phyloP scores from a whole-genome alignment of 2,329 filamentous ascomycete genomes.

The Colletotrichum sp. region DNA sequence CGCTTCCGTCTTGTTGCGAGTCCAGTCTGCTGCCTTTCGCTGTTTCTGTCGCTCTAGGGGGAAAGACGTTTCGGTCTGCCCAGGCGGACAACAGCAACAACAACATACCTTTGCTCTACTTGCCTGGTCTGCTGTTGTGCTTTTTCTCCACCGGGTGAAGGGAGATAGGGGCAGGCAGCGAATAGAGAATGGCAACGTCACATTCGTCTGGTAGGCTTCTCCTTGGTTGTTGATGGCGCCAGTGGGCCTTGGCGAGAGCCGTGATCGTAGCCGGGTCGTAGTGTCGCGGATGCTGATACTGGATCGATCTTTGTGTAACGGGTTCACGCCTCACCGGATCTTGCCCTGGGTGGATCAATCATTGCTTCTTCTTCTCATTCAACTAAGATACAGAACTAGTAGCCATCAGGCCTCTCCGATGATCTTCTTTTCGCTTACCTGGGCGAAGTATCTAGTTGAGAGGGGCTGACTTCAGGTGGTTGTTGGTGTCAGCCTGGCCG shows the following conservation, averaged over 20 bases:
- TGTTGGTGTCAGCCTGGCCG: background rate
- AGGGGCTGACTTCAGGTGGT: background rate
- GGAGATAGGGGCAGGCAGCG: background rate
- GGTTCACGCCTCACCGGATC: background rate
- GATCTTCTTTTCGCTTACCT: background rate
- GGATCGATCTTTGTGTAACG: background rate
- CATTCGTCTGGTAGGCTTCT: background rate
- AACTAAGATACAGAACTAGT: background rate
- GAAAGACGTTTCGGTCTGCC: background rate
- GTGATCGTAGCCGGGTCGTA: background rate
- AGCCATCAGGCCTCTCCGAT: background rate
- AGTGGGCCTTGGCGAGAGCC: background rate
- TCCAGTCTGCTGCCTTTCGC: background rate
- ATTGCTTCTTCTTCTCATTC: background rate
- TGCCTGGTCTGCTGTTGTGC: background rate
- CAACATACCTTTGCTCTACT: background rate
- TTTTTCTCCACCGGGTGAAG: background rate
- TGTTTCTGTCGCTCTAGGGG: background rate
- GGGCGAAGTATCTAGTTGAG: background rate
- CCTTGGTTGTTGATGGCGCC: background rate
- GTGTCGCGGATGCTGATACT: background rate
- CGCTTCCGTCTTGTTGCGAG: background rate
- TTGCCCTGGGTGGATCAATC: background rate
- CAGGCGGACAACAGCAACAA: background rate
- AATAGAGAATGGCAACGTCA: background rate